phyloP scores from a whole-genome alignment of 495 filamentous ascomycete species.

The Podospora bellae-mahoneyi region DNA sequence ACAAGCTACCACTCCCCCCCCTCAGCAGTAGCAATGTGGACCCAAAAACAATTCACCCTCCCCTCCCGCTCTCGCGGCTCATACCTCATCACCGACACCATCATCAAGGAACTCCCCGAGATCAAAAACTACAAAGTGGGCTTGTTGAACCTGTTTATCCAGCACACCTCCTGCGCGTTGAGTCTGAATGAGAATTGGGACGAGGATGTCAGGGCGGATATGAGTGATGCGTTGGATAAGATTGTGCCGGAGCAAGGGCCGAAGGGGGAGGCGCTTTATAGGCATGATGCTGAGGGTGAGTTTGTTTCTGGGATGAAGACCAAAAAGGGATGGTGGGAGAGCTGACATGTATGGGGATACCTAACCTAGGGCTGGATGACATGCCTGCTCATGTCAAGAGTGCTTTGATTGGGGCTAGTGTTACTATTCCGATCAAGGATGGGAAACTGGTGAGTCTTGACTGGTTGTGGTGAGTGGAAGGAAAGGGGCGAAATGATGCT shows the following conservation, averaged over 20 bases:
- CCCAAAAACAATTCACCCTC: constrained; percentile 75
- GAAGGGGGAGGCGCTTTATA: constrained; percentile 68
- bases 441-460: constrained; percentile 62
- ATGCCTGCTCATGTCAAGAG: constrained; percentile 81
- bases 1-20: not conserved
- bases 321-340: not conserved
- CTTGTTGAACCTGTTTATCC: constrained; percentile 81
- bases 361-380: constrained; percentile 27
- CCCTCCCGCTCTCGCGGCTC: constrained; percentile 71
- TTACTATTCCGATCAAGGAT: constrained; percentile 84
- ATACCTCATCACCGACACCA: constrained; percentile 81
- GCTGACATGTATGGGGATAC: not conserved
- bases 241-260: constrained; percentile 72
- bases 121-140: constrained; percentile 77
- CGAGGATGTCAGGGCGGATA: constrained; percentile 62
- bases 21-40: constrained; percentile 33
- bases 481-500: not conserved
- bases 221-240: constrained; percentile 89
- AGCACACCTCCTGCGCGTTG: constrained; percentile 85
- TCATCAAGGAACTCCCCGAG: constrained; percentile 68
- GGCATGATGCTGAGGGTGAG: constrained; percentile 81
- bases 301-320: constrained; percentile 44
- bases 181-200: constrained; percentile 90
- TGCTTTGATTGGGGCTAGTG: constrained; percentile 78
- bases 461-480: not conserved